These are phyloP conservation scores for Epichloe hybrida DNA, from an alignment of 2,329 filamentous ascomycete genomes.

Conservation along the genomic window DNA sequence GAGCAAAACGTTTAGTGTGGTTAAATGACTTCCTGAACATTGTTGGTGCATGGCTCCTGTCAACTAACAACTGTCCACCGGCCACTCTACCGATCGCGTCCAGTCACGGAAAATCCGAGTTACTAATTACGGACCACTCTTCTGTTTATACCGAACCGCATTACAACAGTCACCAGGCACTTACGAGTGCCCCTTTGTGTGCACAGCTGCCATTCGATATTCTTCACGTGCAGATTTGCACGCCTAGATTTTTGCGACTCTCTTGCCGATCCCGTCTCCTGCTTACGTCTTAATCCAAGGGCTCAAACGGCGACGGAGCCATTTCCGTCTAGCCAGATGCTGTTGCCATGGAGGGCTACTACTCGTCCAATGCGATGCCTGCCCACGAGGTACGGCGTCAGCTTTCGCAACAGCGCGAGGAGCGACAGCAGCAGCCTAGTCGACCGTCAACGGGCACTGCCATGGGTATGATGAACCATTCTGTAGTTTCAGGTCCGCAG, in stretches of 20 bases:
- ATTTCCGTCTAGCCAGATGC: constrained; percentile 26
- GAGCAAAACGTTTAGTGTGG: not conserved
- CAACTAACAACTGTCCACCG: not conserved
- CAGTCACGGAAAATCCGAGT: not conserved
- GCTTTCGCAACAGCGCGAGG: constrained; percentile 19
- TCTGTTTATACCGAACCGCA: too few species aligned
- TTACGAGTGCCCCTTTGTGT: too few species aligned
- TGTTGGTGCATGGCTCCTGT: not conserved
- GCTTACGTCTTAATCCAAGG: not conserved
- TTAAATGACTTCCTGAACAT: not conserved
- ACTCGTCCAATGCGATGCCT: constrained; percentile 31
- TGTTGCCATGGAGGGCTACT: constrained; percentile 42
- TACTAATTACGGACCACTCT: not conserved
- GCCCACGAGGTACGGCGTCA: constrained; percentile 33
- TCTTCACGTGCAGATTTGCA: not conserved
- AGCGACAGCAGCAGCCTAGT: constrained; percentile 21
- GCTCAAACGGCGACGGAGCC: not conserved
- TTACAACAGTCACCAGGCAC: too few species aligned
- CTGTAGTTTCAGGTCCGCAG: constrained; percentile 1
- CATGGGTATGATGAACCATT: constrained; percentile 7
- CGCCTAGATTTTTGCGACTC: not conserved
- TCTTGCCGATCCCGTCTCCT: not conserved
- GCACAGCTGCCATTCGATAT: not conserved
- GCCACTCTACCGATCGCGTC: not conserved
- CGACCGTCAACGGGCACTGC: constrained; percentile 4